These are phyloP conservation scores for Uronychia setigera DNA, from an alignment of 73 alveolate species.

Conservation along the genomic window DNA sequence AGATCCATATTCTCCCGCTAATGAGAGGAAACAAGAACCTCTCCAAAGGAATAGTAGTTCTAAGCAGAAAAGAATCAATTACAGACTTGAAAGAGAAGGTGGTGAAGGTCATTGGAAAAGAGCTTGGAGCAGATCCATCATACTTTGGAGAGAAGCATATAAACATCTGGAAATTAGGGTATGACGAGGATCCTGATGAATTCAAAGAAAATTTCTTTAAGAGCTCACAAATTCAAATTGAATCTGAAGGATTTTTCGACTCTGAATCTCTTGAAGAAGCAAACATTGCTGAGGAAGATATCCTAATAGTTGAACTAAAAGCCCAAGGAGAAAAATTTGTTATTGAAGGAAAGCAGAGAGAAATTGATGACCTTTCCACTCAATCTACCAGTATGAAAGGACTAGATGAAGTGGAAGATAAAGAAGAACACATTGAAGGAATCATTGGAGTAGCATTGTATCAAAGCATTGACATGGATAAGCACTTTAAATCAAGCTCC, in stretches of 20 bases:
- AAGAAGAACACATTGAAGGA: neutral
- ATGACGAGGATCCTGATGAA: slow-evolving; percentile 20
- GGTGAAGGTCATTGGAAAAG: slow-evolving; percentile 11
- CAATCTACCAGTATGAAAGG: slow-evolving; percentile 46
- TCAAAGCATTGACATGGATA: slow-evolving; percentile 3
- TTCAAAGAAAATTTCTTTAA: slow-evolving; percentile 22
- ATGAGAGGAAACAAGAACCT: slow-evolving; percentile 3
- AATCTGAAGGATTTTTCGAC: slow-evolving; percentile 27
- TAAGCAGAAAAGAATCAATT: slow-evolving; percentile 48
- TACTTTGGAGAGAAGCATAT: neutral
- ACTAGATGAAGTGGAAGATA: slow-evolving; percentile 36
- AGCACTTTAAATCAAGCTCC: slow-evolving; percentile 29
- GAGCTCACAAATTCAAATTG: slow-evolving; percentile 12
- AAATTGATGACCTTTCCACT: no score
- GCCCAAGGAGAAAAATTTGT: slow-evolving; percentile 9
- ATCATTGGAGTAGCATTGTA: slow-evolving; percentile 9
- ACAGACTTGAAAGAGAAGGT: slow-evolving; percentile 36
- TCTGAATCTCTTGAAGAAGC: slow-evolving; percentile 39
- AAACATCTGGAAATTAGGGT: slow-evolving; percentile 53
- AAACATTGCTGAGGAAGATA: slow-evolving; percentile 69
- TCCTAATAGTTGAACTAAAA: slow-evolving; percentile 47
- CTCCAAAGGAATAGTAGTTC: neutral
- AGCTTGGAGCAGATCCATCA: slow-evolving; percentile 4
- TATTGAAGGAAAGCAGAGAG: slow-evolving; percentile 22
- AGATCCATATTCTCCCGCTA: slow-evolving; percentile 37